These are phyloP conservation scores for Parastagonospora nodorum DNA, from an alignment of 2,329 filamentous ascomycete species.

Conservation along the genomic window DNA sequence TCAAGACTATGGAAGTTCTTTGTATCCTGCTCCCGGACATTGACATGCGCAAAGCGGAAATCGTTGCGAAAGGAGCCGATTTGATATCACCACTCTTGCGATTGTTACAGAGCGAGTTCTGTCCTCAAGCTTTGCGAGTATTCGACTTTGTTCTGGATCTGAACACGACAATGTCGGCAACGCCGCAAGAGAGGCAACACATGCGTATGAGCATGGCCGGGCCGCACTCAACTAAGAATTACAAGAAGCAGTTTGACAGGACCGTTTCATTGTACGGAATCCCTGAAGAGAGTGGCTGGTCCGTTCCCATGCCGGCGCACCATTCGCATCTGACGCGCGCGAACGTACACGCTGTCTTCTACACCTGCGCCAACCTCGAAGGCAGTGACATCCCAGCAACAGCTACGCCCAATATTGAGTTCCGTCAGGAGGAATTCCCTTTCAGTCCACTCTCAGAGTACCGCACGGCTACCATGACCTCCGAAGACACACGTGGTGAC, in stretches of 20 bases:
- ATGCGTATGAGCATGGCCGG: constrained; percentile 98
- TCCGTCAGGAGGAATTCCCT: constrained; percentile 86
- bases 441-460: constrained; percentile 72
- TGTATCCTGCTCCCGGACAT: constrained; percentile 84
- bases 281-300: constrained; percentile 94
- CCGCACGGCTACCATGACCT: constrained; percentile 89
- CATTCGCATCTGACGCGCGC: constrained; percentile 84
- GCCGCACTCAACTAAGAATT: constrained; percentile 75
- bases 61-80: constrained; percentile 89
- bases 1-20: constrained; percentile 90
- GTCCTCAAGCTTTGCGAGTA: constrained; percentile 87
- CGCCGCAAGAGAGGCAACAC: constrained; percentile 89
- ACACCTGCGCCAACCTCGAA: constrained; percentile 72
- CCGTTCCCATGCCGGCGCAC: constrained; percentile 87
- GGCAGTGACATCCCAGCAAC: constrained; percentile 60
- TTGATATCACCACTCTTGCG: constrained; percentile 90
- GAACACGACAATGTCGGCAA: constrained; percentile 79
- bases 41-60: constrained; percentile 89
- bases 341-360: constrained; percentile 96
- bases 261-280: constrained; percentile 96
- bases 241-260: constrained; percentile 91
- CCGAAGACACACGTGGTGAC: constrained; percentile 76
- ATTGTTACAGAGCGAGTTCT: constrained; percentile 89
- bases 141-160: constrained; percentile 96
- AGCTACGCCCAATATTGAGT: constrained; percentile 85